phyloP scores from a whole-genome alignment of 1,284 basidiomycete genomes.

The Fomitiporia mediterranea region DNA sequence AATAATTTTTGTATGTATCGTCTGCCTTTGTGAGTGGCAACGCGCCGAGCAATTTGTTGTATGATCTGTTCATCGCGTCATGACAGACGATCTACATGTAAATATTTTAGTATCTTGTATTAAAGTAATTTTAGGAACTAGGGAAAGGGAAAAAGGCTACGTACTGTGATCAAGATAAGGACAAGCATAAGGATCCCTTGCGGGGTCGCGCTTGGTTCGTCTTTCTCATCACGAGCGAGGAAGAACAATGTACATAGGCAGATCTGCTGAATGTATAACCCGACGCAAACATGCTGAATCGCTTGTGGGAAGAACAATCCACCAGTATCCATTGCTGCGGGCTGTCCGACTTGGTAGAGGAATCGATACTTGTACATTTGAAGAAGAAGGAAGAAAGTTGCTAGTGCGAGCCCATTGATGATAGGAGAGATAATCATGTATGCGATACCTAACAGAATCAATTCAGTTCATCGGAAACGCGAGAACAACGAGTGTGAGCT shows the following conservation, averaged over 20 bases:
- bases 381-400: slow-evolving; percentile 83
- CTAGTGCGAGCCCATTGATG: slow-evolving; percentile 85
- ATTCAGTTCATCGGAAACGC: background rate
- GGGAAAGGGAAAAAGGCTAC: slow-evolving; percentile 28
- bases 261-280: slow-evolving; percentile 81
- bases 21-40: slow-evolving; percentile 79
- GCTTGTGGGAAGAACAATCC: slow-evolving; percentile 96
- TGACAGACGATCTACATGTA: slow-evolving; percentile 58
- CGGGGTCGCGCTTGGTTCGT: slow-evolving; percentile 53
- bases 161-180: slow-evolving; percentile 74
- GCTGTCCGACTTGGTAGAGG: slow-evolving; percentile 77
- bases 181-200: slow-evolving; percentile 83
- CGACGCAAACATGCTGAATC: slow-evolving; percentile 90
- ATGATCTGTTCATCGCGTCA: slow-evolving; percentile 62
- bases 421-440: slow-evolving; percentile 94
- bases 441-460: slow-evolving; percentile 45
- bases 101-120: slow-evolving; percentile 18
- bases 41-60: slow-evolving; percentile 55
- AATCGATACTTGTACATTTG: slow-evolving; percentile 87
- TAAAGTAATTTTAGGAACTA: slow-evolving; percentile 1
- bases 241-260: slow-evolving; percentile 88
- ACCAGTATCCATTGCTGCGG: slow-evolving; percentile 76
- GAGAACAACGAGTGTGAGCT: slow-evolving; percentile 29
- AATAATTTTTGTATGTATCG: slow-evolving; percentile 2
- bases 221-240: slow-evolving; percentile 56